Conservation (phyloP, 169 alveolate genomes). For the Babesia gibsoni region DNA sequence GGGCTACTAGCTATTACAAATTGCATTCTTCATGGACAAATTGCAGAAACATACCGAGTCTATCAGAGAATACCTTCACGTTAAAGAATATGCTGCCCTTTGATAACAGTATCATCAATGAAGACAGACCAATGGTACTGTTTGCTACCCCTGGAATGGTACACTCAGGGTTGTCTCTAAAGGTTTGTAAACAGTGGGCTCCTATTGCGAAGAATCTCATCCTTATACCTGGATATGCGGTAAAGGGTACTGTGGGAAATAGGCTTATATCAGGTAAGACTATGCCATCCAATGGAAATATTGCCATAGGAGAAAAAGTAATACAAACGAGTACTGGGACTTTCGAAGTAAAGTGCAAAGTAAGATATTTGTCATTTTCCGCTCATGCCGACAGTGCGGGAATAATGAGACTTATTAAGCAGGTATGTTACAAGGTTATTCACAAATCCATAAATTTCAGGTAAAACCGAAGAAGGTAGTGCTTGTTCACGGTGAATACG, state of each 20-base stretch:
- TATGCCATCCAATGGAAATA: slow-evolving; percentile 47
- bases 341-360: slow-evolving; percentile 88
- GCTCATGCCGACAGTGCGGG: slow-evolving; percentile 99
- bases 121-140: slow-evolving; percentile 95
- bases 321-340: slow-evolving; percentile 49
- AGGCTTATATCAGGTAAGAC: slow-evolving; percentile 88
- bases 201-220: slow-evolving; percentile 90
- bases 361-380: slow-evolving; percentile 93
- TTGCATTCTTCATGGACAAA: slow-evolving; percentile 93
- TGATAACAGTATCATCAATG: slow-evolving; percentile 84
- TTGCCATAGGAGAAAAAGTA: slow-evolving; percentile 37
- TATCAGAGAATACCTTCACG: slow-evolving; percentile 88
- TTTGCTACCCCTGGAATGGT: slow-evolving; percentile 99
- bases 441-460: slow-evolving; percentile 9
- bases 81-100: slow-evolving; percentile 90
- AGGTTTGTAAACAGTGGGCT: slow-evolving; percentile 95
- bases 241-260: slow-evolving; percentile 96
- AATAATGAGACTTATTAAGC: slow-evolving; percentile 84
- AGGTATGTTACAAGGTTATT: slow-evolving; percentile 58
- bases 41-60: slow-evolving; percentile 80
- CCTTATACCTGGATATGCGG: slow-evolving; percentile 98
- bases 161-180: slow-evolving; percentile 94
- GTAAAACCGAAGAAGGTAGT: slow-evolving; percentile 88
- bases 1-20: slow-evolving; percentile 93
- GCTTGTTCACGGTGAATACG: slow-evolving; percentile 98